These are phyloP conservation scores for Capsella bursapastoris DNA, from an alignment of 345 rosid species.

Conservation along the genomic window DNA sequence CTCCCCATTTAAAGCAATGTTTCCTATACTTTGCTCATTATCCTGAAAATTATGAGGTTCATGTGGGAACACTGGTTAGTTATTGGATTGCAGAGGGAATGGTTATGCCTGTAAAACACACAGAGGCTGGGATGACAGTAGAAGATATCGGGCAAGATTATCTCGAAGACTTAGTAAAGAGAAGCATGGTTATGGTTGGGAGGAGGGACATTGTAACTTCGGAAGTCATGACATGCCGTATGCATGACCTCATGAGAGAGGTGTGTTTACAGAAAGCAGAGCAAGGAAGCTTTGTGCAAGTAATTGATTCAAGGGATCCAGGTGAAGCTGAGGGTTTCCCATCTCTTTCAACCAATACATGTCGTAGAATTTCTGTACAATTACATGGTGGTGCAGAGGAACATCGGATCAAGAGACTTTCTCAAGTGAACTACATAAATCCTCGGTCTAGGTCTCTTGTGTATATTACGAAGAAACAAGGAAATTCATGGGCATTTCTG, in stretches of 20 bases:
- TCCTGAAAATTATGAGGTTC: conserved; percentile 49
- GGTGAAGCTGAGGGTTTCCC: conserved; percentile 18
- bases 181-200: conserved; percentile 53
- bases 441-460: conserved; percentile 46
- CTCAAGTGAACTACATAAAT: conserved; percentile 37
- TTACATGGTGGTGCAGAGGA: conserved; percentile 39
- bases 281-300: conserved; percentile 35
- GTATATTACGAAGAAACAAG: conserved; percentile 38
- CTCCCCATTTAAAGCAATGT: conserved; percentile 40
- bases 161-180: conserved; percentile 44
- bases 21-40: conserved; percentile 41
- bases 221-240: conserved; percentile 35
- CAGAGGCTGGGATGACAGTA: conserved; percentile 23
- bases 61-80: conserved; percentile 44
- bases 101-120: conserved; percentile 23
- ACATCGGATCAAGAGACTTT: conserved; percentile 29
- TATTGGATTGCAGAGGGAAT: conserved; percentile 60
- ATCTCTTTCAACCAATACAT: conserved; percentile 19
- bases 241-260: conserved; percentile 49
- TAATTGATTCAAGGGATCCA: conserved; percentile 27
- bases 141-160: conserved; percentile 47
- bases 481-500: conserved; percentile 32
- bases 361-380: conserved; percentile 45
- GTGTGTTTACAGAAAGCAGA: conserved; percentile 38
- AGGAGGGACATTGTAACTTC: conserved; percentile 35